Conservation (phyloP, 1,284 basidiomycete genomes). For the Cystobasidium pallidum region DNA sequence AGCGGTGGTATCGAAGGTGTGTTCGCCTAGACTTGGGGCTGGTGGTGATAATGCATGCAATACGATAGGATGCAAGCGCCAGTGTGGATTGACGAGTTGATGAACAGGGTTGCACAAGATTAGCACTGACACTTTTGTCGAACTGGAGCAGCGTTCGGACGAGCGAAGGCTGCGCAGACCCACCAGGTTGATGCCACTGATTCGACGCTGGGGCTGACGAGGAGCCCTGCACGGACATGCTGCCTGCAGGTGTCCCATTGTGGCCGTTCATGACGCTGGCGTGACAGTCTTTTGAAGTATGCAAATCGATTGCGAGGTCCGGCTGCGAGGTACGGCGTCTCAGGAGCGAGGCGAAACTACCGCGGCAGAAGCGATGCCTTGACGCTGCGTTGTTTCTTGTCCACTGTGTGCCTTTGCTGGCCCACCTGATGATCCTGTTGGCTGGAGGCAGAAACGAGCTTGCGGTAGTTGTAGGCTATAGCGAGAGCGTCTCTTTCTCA, state of each 20-base stretch:
- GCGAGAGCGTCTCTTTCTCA: too few species aligned
- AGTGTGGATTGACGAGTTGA: not conserved
- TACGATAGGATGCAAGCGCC: too few species aligned
- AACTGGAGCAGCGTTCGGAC: not conserved
- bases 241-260: conserved; percentile 1
- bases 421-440: too few species aligned
- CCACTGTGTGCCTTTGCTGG: too few species aligned
- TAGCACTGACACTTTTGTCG: not conserved
- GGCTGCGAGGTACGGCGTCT: not conserved
- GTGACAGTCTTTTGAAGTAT: not conserved
- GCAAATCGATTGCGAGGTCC: not conserved
- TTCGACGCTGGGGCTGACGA: not conserved
- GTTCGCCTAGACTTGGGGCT: conserved; percentile 15
- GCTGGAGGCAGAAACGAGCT: too few species aligned
- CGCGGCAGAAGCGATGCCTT: not conserved
- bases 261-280: conserved; percentile 31
- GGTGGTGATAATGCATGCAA: not conserved
- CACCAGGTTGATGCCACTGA: conserved; percentile 7
- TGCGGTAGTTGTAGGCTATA: too few species aligned
- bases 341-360: not conserved
- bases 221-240: not conserved
- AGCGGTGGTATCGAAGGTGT: conserved; percentile 30
- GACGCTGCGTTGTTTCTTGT: too few species aligned
- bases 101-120: not conserved
- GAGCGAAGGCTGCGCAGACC: not conserved